Conservation (phyloP, 371 early-diverging fungal genomes). For the Mortierella sp. region DNA sequence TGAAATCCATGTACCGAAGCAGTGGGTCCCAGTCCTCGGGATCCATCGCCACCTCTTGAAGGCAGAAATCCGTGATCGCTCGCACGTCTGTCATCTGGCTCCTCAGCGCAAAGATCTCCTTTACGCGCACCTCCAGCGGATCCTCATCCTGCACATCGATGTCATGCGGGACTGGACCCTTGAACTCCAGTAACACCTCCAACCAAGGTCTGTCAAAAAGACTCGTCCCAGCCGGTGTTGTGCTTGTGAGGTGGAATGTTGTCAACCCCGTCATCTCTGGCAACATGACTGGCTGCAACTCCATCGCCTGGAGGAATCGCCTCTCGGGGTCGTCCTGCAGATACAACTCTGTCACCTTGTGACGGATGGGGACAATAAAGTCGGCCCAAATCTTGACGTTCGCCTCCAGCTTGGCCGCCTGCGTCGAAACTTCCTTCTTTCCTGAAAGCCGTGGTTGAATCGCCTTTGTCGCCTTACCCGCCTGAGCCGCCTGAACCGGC, state of each 20-base stretch:
- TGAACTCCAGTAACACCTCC: background rate
- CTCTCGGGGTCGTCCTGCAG: background rate
- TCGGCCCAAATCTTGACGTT: background rate
- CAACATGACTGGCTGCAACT: background rate
- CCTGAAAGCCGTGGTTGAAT: background rate
- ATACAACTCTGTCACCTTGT: background rate
- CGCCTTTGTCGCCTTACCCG: background rate
- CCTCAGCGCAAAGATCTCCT: background rate
- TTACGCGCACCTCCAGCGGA: background rate
- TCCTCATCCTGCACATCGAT: background rate
- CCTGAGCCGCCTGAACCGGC: background rate
- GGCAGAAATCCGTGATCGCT: background rate
- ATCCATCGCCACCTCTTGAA: background rate
- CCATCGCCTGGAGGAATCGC: background rate
- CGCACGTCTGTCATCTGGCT: background rate
- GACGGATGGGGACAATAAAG: background rate
- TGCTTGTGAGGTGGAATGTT: background rate
- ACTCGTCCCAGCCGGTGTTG: background rate
- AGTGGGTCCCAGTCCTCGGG: background rate
- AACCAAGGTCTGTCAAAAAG: background rate
- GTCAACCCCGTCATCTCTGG: background rate
- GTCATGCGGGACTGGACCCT: background rate
- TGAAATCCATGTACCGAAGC: background rate
- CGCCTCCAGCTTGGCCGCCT: background rate
- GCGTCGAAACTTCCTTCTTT: background rate